Percentiles rank a stretch among this genome's conserved stretches.
These are phyloP conservation scores for Phytophthora macrochlamydospora DNA, from an alignment of 352 stramenopile genomes.

Conservation along the genomic window DNA sequence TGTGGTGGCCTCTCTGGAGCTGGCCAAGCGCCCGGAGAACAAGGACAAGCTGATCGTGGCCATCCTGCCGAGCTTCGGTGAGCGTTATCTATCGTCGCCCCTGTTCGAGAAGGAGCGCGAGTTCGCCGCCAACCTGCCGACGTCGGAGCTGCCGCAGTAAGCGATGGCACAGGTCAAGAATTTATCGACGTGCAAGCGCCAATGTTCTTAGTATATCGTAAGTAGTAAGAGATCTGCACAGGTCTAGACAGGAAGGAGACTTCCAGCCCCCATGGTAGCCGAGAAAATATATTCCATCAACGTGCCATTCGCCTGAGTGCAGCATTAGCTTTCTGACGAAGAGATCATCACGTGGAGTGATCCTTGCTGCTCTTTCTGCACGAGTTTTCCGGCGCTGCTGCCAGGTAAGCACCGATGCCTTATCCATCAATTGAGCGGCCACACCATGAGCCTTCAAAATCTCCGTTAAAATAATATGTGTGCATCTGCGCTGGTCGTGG, in stretches of 20 bases:
- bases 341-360: too few species aligned
- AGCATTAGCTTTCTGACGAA: not conserved
- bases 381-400: too few species aligned
- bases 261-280: not conserved
- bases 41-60: conserved; percentile 87
- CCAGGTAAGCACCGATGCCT: too few species aligned
- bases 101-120: conserved; percentile 80
- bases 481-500: too few species aligned
- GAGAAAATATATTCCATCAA: not conserved
- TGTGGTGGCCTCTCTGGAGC: conserved; percentile 75
- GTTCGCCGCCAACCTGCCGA: conserved; percentile 64
- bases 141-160: conserved; percentile 29
- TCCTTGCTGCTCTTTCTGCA: too few species aligned
- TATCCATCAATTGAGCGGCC: too few species aligned
- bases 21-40: conserved; percentile 81
- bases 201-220: conserved; percentile 15
- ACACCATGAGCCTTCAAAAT: too few species aligned
- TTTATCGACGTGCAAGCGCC: not conserved
- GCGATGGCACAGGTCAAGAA: conserved; percentile 1
- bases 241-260: conserved; percentile 18
- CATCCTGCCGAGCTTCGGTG: conserved; percentile 90
- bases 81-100: conserved; percentile 81
- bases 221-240: conserved; percentile 28
- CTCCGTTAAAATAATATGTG: not conserved
- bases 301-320: not conserved